Evolutionary conservation across 352 stramenopile genomes (phyloP), one percentile per base, ranked within the genome.

Genomic region (Phytophthora fragariaefolia): DNA sequence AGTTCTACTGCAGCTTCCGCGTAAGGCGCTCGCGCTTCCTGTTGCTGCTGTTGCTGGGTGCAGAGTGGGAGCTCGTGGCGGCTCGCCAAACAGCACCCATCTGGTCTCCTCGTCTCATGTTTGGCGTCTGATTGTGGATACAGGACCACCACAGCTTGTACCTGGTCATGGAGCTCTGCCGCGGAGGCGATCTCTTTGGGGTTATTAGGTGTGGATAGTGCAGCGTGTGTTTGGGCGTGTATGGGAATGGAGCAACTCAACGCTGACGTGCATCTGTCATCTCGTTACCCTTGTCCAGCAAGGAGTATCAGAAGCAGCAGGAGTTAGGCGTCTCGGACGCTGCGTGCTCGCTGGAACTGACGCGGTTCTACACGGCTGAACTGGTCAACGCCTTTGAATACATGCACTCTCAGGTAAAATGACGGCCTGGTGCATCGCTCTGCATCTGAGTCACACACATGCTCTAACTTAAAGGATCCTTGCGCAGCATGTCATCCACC

Each of bases 371-470:
- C 66, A 86, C 96, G 27, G 85, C 94, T 34, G 95, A 99, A 80
- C 87, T 99, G 49, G 75, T 97, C 32, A 83, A 88, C 15, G 96
- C 96, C 13, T 76, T 99, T 15, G 85, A 97, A 60, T 99, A 98
- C 77, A 90, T 99, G 65, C 97, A 98, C 79, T 86, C 82, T 9
- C 87, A 93, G 82, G 88, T 96, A 71, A 36, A 51, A 6, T 34
- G 42, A 45, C 23, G 1, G 46, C 0, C 12, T 47, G 23, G 15
- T 36, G 36, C 17, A n/a, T 20, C n/a, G 13, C 22, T 46, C 40
- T 20, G 10, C 12, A 23, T 47, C 15, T 36, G 51, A 42, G 18
- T 2, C 12, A 12, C 32, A 43, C 17, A 40, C 40, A 18, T 30
- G 9, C 23, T 58, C 22, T 62, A 43, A 63, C 43, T 52, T 30